Conservation (phyloP, 495 filamentous ascomycete species). For the Talaromyces adpressus region DNA sequence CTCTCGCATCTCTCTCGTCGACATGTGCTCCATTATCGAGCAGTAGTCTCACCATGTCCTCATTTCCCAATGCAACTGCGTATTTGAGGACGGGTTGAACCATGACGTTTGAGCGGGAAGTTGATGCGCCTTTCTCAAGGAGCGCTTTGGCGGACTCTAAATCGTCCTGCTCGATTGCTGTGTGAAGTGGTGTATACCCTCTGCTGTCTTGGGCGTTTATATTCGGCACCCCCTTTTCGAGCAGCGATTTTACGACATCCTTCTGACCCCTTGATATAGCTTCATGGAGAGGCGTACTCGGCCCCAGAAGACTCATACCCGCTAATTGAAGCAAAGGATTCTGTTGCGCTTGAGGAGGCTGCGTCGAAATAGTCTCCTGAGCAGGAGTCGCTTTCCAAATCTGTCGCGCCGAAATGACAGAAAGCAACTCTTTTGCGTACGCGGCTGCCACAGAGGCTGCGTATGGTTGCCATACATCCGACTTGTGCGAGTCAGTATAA, state of each 20-base stretch:
- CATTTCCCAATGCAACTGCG: conserved; percentile 17
- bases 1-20: conserved; percentile 5
- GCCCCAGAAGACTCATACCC: neutral
- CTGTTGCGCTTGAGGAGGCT: neutral
- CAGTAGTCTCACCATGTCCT: conserved; percentile 15
- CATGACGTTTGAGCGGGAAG: neutral
- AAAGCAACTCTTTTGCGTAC: conserved; percentile 25
- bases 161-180: neutral
- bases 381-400: conserved; percentile 6
- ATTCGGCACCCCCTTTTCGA: neutral
- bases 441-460: conserved; percentile 22
- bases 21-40: conserved; percentile 7
- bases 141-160: neutral
- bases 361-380: neutral
- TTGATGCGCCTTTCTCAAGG: neutral
- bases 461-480: conserved; percentile 5
- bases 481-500: conserved; percentile 31
- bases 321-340: neutral
- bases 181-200: neutral
- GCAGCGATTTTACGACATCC: neutral
- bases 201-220: neutral
- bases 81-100: conserved; percentile 1
- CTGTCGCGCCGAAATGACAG: conserved; percentile 7
- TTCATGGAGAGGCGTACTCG: conserved; percentile 4
- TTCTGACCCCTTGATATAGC: conserved; percentile 1